These are phyloP conservation scores for Mucor indicus DNA, from an alignment of 371 early-diverging fungal species.

Conservation along the genomic window DNA sequence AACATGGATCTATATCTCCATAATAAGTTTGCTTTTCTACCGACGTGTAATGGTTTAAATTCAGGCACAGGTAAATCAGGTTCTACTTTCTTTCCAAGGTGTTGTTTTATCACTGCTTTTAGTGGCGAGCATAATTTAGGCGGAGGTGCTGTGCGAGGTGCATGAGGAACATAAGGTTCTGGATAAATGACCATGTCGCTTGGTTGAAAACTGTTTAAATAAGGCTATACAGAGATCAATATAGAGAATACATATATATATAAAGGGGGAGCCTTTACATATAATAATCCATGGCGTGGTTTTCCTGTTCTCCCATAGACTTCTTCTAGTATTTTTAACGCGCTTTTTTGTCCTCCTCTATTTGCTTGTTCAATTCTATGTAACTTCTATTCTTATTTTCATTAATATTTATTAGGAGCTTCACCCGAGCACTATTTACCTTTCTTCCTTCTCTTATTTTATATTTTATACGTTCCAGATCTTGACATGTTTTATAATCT, in stretches of 20 bases:
- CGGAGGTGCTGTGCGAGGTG: slow-evolving; percentile 45
- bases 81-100: slow-evolving; percentile 21
- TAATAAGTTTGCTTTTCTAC: slow-evolving; percentile 40
- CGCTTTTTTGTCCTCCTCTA: slow-evolving; percentile 24
- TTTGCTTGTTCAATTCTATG: slow-evolving; percentile 39
- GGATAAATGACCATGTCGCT: slow-evolving; percentile 10
- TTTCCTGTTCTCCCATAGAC: slow-evolving; percentile 45
- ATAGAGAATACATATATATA: neutral
- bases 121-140: slow-evolving; percentile 32
- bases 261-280: slow-evolving; percentile 19
- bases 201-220: slow-evolving; percentile 20
- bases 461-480: slow-evolving; percentile 27
- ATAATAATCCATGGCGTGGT: slow-evolving; percentile 25
- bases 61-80: slow-evolving; percentile 33
- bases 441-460: slow-evolving; percentile 38
- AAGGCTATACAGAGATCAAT: slow-evolving; percentile 20
- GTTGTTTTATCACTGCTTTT: slow-evolving; percentile 10
- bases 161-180: slow-evolving; percentile 34
- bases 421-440: no score
- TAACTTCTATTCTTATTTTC: slow-evolving; percentile 12
- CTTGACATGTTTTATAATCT: slow-evolving; percentile 30
- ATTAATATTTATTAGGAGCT: neutral
- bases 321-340: slow-evolving; percentile 27
- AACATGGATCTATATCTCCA: slow-evolving; percentile 41
- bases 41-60: slow-evolving; percentile 44